Conservation (phyloP, 2,329 filamentous ascomycete genomes). For the Phialophora macrospora region DNA sequence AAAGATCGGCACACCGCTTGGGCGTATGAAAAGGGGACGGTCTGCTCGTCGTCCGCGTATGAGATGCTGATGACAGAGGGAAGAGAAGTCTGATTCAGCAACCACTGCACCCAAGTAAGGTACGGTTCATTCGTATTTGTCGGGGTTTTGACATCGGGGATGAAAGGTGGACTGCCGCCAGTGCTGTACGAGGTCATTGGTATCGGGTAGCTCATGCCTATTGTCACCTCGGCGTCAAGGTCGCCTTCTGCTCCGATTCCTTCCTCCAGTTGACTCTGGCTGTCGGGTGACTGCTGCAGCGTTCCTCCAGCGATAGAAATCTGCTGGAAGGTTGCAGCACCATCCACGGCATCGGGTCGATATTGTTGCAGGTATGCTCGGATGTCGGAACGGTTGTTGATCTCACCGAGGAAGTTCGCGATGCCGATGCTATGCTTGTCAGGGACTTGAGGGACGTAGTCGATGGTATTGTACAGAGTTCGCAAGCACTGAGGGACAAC, state of each 20-base stretch:
- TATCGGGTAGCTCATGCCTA: conserved; percentile 1
- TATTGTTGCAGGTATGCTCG: background rate
- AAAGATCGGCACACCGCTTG: background rate
- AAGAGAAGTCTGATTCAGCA: background rate
- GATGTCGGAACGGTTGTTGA: background rate
- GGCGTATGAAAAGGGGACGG: background rate
- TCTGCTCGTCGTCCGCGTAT: conserved; percentile 2
- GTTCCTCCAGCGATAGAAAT: background rate
- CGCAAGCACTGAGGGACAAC: background rate
- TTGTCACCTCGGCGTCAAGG: background rate
- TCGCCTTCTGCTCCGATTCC: background rate
- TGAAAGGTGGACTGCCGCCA: background rate
- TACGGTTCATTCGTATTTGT: background rate
- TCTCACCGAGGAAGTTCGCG: background rate
- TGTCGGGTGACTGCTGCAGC: background rate
- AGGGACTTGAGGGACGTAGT: background rate
- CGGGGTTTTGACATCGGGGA: background rate
- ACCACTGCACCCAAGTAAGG: background rate
- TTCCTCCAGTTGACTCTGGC: background rate
- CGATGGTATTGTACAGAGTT: background rate
- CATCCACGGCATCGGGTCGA: background rate
- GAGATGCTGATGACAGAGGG: background rate
- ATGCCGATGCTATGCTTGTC: background rate
- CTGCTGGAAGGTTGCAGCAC: background rate
- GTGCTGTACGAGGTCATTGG: background rate